phyloP scores from a whole-genome alignment of 768 basidiomycete genomes.

The Amanita molliuscula region DNA sequence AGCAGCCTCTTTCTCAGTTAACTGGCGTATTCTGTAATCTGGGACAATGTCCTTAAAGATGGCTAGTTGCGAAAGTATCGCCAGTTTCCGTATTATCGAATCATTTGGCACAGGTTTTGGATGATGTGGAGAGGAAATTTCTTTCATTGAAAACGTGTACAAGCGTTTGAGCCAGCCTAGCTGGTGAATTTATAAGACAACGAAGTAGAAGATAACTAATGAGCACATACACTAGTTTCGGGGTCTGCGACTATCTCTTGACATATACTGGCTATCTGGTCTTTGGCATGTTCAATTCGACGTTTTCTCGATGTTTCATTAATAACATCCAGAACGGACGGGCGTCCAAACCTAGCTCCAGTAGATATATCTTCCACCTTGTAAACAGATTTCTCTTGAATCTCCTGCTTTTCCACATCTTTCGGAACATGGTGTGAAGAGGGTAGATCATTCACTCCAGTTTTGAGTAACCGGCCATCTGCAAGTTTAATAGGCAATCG shows the following conservation, averaged over 20 bases:
- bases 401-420: slow-evolving; percentile 21
- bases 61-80: slow-evolving; percentile 82
- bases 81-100: slow-evolving; percentile 72
- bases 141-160: slow-evolving; percentile 77
- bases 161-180: slow-evolving; percentile 82
- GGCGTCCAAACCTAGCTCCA: slow-evolving; percentile 82
- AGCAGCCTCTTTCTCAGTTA: slow-evolving; percentile 84
- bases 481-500: slow-evolving; percentile 82
- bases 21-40: slow-evolving; percentile 85
- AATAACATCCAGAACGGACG: slow-evolving; percentile 66
- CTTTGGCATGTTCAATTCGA: slow-evolving; percentile 72
- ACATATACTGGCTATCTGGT: slow-evolving; percentile 89
- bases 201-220: neutral
- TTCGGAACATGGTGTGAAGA: slow-evolving; percentile 14
- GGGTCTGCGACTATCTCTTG: slow-evolving; percentile 93
- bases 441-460: slow-evolving; percentile 25
- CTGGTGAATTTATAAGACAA: slow-evolving; percentile 27
- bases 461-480: slow-evolving; percentile 65
- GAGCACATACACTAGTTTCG: slow-evolving; percentile 73
- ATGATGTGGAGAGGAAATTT: slow-evolving; percentile 59
- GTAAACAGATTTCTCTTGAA: slow-evolving; percentile 12
- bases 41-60: slow-evolving; percentile 96
- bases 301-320: slow-evolving; percentile 52
- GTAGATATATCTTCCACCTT: slow-evolving; percentile 65
- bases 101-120: slow-evolving; percentile 72